phyloP scores from a whole-genome alignment of 1,284 basidiomycete species.

The Trametes polyzona region DNA sequence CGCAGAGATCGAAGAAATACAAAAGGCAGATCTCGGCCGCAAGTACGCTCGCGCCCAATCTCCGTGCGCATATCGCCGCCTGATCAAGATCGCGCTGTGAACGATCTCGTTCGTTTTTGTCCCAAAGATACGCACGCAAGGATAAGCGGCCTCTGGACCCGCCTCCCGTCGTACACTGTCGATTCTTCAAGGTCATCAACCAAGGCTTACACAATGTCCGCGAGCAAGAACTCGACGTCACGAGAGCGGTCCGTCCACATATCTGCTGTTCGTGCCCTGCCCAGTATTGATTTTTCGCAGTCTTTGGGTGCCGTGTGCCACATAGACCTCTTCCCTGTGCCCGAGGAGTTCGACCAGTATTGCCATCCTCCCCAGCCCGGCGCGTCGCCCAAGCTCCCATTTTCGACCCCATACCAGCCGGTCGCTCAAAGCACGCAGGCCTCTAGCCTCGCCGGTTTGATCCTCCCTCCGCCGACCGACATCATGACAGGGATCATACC shows the following conservation, averaged over 20 bases:
- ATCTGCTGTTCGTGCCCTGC: not conserved
- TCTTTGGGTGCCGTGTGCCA: conserved; percentile 63
- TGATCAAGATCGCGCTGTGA: no score
- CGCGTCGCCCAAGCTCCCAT: no score
- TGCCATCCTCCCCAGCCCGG: no score
- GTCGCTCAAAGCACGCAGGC: no score
- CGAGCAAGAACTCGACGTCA: conserved; percentile 42
- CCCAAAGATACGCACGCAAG: conserved; percentile 42
- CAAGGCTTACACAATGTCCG: conserved; percentile 32
- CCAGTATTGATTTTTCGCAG: conserved; percentile 14
- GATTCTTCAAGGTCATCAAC: conserved; percentile 33
- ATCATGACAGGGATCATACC: no score
- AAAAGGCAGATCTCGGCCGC: conserved; percentile 21
- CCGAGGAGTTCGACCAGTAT: conserved; percentile 23
- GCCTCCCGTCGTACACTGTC: conserved; percentile 44
- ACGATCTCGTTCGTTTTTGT: no score
- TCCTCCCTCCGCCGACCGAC: no score
- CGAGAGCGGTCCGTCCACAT: conserved; percentile 33
- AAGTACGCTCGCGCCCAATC: conserved; percentile 15
- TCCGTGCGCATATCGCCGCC: no score
- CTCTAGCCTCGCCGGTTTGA: no score
- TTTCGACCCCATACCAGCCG: no score
- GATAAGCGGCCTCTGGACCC: conserved; percentile 48
- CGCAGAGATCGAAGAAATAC: conserved; percentile 12
- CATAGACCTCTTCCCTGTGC: conserved; percentile 64